Evolutionary conservation across 495 filamentous ascomycete genomes (phyloP).

Genomic region (Xylaria scruposa): DNA sequence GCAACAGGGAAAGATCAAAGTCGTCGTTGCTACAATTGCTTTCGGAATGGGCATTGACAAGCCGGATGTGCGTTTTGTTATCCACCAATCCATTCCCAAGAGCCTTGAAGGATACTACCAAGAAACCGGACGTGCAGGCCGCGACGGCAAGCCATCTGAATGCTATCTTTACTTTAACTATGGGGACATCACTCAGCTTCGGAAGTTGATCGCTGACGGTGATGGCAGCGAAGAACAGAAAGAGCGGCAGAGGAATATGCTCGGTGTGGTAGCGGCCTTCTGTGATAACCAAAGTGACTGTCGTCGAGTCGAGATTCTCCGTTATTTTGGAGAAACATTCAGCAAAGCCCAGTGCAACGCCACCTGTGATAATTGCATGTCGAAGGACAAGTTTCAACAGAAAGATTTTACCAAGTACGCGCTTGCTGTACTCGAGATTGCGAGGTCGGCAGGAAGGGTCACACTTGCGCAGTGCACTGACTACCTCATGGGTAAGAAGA

Average conservation of each 20-base stretch:
- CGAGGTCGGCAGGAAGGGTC: constrained; percentile 59
- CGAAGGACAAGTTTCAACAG: constrained; percentile 63
- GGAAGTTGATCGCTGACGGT: constrained; percentile 77
- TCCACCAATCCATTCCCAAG: constrained; percentile 90
- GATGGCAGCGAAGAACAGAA: constrained; percentile 80
- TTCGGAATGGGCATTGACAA: constrained; percentile 99
- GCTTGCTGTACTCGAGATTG: constrained; percentile 67
- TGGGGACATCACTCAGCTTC: constrained; percentile 65
- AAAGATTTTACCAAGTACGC: constrained; percentile 82
- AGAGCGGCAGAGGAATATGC: constrained; percentile 80
- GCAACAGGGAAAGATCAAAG: constrained; percentile 78
- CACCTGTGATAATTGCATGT: constrained; percentile 87
- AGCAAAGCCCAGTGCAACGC: constrained; percentile 69
- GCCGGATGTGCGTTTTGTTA: constrained; percentile 91
- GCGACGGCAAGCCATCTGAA: constrained; percentile 84
- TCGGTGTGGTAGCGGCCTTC: constrained; percentile 80
- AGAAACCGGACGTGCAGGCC: constrained; percentile 92
- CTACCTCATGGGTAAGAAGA: constrained; percentile 54
- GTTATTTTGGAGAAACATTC: constrained; percentile 91
- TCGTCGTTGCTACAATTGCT: constrained; percentile 98
- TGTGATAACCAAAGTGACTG: constrained; percentile 90
- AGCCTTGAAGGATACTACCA: constrained; percentile 99
- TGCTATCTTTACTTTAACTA: constrained; percentile 92
- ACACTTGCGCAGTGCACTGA: constrained; percentile 62
- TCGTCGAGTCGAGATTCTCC: constrained; percentile 83